phyloP scores from a whole-genome alignment of 495 filamentous ascomycete genomes.

The Talaromyces proteolyticus region DNA sequence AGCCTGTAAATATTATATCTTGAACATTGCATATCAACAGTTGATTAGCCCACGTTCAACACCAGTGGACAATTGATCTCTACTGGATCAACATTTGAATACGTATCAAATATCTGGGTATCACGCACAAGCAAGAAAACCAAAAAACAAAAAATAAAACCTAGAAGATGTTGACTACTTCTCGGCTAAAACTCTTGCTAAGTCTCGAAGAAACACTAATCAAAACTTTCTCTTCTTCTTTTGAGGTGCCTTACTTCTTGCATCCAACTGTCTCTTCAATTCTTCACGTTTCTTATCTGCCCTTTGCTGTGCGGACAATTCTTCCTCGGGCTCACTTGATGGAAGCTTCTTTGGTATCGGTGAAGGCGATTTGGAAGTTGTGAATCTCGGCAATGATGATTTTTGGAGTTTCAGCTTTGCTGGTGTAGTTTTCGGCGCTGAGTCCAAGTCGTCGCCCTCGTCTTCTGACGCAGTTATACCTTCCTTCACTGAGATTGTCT shows the following conservation, averaged over 20 bases:
- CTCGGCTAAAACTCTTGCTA: neutral
- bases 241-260: slow-evolving; percentile 53
- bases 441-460: neutral
- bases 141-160: neutral
- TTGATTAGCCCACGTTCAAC: too few species aligned
- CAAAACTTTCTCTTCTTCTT: slow-evolving; percentile 67
- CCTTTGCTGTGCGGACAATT: slow-evolving; percentile 42
- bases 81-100: too few species aligned
- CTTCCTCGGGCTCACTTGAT: slow-evolving; percentile 18
- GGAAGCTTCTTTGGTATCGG: neutral
- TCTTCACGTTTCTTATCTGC: slow-evolving; percentile 58
- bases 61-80: too few species aligned
- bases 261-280: slow-evolving; percentile 59
- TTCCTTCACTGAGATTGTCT: neutral
- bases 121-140: too few species aligned
- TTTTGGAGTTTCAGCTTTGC: neutral
- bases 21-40: too few species aligned
- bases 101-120: too few species aligned
- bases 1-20: too few species aligned
- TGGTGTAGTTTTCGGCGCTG: neutral
- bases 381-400: slow-evolving; percentile 9
- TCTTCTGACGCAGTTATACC: slow-evolving; percentile 2
- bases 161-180: too few species aligned
- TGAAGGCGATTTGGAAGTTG: slow-evolving; percentile 1
- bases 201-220: neutral